Evolutionary conservation across 2,329 filamentous ascomycete genomes (phyloP).

Genomic region (Pseudogymnoascus sp.): DNA sequence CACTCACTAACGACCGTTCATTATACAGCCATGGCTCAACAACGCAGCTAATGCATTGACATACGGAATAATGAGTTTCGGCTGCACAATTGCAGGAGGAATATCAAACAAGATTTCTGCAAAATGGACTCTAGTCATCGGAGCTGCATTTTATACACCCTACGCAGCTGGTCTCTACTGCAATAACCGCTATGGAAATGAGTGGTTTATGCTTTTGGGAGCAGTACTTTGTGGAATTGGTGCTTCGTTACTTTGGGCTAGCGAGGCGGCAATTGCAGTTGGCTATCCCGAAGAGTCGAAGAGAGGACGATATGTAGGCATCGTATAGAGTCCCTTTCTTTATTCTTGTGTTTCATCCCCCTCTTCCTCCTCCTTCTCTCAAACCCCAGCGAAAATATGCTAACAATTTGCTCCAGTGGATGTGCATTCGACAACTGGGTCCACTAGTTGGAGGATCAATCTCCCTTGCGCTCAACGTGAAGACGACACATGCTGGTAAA

Average conservation of each 20-base stretch:
- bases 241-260: conserved; percentile 62
- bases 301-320: conserved; percentile 53
- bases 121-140: conserved; percentile 61
- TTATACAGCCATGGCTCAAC: conserved; percentile 52
- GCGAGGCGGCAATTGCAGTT: conserved; percentile 64
- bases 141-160: conserved; percentile 62
- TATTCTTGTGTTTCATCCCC: not conserved
- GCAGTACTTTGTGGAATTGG: conserved; percentile 59
- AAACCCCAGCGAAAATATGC: not conserved
- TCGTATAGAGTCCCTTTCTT: conserved; percentile 23
- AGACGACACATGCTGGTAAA: conserved; percentile 48
- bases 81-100: conserved; percentile 55
- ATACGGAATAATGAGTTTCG: conserved; percentile 64
- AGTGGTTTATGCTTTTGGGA: conserved; percentile 62
- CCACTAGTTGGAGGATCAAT: conserved; percentile 65
- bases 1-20: not conserved
- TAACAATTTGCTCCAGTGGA: conserved; percentile 38
- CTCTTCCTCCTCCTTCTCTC: not conserved
- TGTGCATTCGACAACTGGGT: conserved; percentile 48
- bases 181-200: conserved; percentile 60
- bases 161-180: conserved; percentile 63
- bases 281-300: conserved; percentile 64
- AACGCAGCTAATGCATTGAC: conserved; percentile 63
- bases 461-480: conserved; percentile 56
- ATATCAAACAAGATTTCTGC: conserved; percentile 61